Conservation (phyloP, 73 alveolate species). For the Paraurostyla sp. region DNA sequence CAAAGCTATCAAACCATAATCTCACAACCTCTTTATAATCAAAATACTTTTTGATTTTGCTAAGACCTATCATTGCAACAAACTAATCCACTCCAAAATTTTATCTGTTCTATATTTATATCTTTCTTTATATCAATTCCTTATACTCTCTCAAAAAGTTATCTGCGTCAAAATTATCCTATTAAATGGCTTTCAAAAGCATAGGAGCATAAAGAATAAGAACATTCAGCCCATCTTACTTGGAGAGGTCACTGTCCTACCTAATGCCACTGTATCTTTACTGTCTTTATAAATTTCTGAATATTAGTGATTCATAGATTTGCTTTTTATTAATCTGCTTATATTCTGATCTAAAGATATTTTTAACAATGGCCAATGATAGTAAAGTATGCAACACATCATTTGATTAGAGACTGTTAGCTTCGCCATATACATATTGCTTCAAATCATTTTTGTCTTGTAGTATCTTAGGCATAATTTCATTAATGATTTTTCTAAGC, state of each 20-base stretch:
- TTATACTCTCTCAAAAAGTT: neutral
- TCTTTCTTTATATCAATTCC: neutral
- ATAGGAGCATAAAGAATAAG: neutral
- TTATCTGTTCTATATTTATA: neutral
- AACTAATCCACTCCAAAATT: neutral
- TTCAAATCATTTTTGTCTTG: neutral
- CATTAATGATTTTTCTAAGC: neutral
- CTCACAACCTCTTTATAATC: neutral
- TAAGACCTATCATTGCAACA: neutral
- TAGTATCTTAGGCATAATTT: neutral
- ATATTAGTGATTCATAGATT: neutral
- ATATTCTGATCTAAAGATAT: neutral
- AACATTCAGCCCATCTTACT: neutral
- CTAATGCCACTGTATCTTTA: neutral
- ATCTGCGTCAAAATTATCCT: neutral
- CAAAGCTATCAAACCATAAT: neutral
- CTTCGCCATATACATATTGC: neutral
- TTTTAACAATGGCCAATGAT: neutral
- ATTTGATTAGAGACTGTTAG: neutral
- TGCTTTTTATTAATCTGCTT: neutral
- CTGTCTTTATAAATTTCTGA: neutral
- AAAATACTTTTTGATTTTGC: neutral
- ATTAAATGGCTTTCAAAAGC: neutral
- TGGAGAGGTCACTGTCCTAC: neutral
- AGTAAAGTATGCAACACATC: constrained; percentile 14